A percentile compares a stretch with the other conserved stretches of the same genome.
These are phyloP conservation scores for Sporothrix dimorphospora DNA, from an alignment of 2,329 filamentous ascomycete species.

Conservation along the genomic window DNA sequence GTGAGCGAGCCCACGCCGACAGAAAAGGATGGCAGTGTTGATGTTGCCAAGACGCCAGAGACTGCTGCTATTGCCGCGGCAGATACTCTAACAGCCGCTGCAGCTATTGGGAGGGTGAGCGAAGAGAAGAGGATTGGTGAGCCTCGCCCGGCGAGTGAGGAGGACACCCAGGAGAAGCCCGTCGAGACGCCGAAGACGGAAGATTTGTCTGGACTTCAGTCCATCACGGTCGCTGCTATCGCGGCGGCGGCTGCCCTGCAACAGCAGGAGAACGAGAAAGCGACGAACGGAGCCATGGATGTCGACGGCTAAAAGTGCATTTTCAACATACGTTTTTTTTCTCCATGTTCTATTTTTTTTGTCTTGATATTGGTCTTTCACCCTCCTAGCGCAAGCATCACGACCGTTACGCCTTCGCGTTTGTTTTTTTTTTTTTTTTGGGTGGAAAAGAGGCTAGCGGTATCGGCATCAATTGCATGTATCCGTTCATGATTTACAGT, in stretches of 20 bases:
- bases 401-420: constrained; percentile 29
- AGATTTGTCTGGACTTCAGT: constrained; percentile 10
- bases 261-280: constrained; percentile 1
- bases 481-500: constrained; percentile 14
- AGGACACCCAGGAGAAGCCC: neutral
- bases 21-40: neutral
- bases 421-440: neutral
- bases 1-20: neutral
- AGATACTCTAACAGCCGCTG: neutral
- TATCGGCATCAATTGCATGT: neutral
- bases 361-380: constrained; percentile 3
- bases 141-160: neutral
- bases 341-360: neutral
- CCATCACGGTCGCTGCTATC: constrained; percentile 28
- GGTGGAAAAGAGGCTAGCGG: neutral
- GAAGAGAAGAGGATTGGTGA: neutral
- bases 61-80: neutral
- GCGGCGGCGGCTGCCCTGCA: constrained; percentile 6
- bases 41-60: neutral
- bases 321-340: constrained; percentile 15
- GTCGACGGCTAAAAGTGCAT: constrained; percentile 28
- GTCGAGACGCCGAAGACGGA: neutral
- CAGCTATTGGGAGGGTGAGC: neutral
- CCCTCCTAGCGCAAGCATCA: constrained; percentile 27
- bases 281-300: constrained; percentile 26